These are phyloP conservation scores for Centaurea solstitialis DNA, from an alignment of 129 eudicot genomes.

Conservation along the genomic window DNA sequence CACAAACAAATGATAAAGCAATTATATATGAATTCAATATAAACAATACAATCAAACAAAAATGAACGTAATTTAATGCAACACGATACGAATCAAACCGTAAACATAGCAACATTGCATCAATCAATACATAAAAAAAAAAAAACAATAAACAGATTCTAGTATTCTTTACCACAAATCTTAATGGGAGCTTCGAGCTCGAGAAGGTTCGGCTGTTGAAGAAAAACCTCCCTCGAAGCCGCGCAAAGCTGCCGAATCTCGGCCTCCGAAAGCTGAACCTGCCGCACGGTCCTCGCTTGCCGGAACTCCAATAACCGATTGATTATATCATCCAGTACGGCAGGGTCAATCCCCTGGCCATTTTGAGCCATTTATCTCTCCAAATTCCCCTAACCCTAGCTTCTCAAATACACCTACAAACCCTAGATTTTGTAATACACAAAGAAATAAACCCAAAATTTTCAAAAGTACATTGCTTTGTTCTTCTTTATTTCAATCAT, in stretches of 20 bases:
- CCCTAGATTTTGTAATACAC: constrained; percentile 27
- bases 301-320: constrained; percentile 64
- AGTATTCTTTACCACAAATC: constrained; percentile 60
- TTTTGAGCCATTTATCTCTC: constrained; percentile 42
- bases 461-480: constrained; percentile 12
- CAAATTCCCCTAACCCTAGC: constrained; percentile 22
- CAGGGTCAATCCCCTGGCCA: constrained; percentile 52
- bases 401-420: constrained; percentile 23
- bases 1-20: not conserved
- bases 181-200: constrained; percentile 85
- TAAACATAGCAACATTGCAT: not conserved
- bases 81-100: not conserved
- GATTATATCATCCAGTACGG: constrained; percentile 61
- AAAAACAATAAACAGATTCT: not conserved
- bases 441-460: not conserved
- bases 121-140: too few relatives aligned
- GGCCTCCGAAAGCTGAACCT: constrained; percentile 71
- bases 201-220: constrained; percentile 71
- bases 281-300: constrained; percentile 56
- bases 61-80: not conserved
- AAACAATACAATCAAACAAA: not conserved
- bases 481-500: constrained; percentile 1
- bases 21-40: not conserved
- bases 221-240: constrained; percentile 58
- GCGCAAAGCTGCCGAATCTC: constrained; percentile 68